Conservation (phyloP, 306 rosid genomes). For the Malus sylvestris region DNA sequence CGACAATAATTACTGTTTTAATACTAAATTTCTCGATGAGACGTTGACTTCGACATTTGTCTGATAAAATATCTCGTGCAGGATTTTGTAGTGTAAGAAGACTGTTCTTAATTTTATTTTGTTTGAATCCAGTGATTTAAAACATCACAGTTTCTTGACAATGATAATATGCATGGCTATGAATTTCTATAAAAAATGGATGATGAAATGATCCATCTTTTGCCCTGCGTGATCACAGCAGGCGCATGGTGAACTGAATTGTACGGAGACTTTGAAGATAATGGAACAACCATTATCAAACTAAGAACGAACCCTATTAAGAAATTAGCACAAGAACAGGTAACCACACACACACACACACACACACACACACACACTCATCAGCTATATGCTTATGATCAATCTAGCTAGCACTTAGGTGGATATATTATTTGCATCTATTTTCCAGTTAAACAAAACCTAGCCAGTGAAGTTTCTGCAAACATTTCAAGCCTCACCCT, state of each 20-base stretch:
- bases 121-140: background rate
- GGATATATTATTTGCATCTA: background rate
- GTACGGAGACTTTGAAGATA: background rate
- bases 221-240: background rate
- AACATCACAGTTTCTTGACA: background rate
- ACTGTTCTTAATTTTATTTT: background rate
- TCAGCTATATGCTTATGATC: too few species aligned
- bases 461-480: background rate
- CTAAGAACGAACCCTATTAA: background rate
- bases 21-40: constrained; percentile 1
- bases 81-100: background rate
- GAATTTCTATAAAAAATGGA: background rate
- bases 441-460: background rate
- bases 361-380: too few species aligned
- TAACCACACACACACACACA: too few species aligned
- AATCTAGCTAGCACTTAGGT: too few species aligned
- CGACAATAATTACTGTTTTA: constrained; percentile 13
- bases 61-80: background rate
- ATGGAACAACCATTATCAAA: background rate
- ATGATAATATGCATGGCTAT: background rate
- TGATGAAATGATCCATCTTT: background rate
- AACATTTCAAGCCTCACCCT: background rate
- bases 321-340: background rate
- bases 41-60: background rate
- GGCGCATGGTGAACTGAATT: background rate